These are phyloP conservation scores for Metschnikowia kunwiensis DNA, from an alignment of 805 yeast species.

Conservation along the genomic window DNA sequence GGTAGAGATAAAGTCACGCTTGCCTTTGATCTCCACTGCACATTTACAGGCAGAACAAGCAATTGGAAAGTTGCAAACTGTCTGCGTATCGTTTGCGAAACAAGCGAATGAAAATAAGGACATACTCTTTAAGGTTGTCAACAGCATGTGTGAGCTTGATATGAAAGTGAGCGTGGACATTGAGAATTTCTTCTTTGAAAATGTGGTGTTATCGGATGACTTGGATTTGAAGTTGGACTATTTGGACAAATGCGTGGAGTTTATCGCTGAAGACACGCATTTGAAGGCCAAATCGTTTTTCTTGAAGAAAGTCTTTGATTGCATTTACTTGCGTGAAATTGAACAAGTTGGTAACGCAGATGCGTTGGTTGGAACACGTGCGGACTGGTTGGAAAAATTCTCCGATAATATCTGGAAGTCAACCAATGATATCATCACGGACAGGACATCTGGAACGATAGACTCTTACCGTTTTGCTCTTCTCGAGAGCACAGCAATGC, in stretches of 20 bases:
- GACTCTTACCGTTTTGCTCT: constrained; percentile 76
- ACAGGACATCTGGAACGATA: constrained; percentile 60
- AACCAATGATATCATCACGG: constrained; percentile 48
- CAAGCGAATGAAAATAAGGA: constrained; percentile 25
- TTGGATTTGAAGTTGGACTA: constrained; percentile 45
- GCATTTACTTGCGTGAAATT: constrained; percentile 63
- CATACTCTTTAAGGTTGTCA: constrained; percentile 30
- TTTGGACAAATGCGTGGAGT: constrained; percentile 50
- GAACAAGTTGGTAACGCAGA: constrained; percentile 46
- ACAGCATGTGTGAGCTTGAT: constrained; percentile 42
- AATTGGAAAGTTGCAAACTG: constrained; percentile 53
- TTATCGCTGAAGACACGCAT: constrained; percentile 42
- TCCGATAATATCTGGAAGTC: constrained; percentile 73
- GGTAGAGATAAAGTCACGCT: constrained; percentile 30
- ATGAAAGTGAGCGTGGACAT: constrained; percentile 46
- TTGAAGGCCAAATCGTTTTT: constrained; percentile 57
- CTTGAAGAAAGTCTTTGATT: constrained; percentile 57
- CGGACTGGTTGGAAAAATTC: constrained; percentile 64
- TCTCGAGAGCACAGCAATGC: constrained; percentile 73
- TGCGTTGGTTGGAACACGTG: constrained; percentile 40
- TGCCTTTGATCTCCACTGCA: constrained; percentile 51
- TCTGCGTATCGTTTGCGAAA: constrained; percentile 30
- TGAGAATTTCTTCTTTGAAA: constrained; percentile 55
- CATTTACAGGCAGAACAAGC: constrained; percentile 75
- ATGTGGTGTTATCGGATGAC: constrained; percentile 52